Conservation (phyloP, 129 eudicot species). For the Pittosporum tobira region DNA sequence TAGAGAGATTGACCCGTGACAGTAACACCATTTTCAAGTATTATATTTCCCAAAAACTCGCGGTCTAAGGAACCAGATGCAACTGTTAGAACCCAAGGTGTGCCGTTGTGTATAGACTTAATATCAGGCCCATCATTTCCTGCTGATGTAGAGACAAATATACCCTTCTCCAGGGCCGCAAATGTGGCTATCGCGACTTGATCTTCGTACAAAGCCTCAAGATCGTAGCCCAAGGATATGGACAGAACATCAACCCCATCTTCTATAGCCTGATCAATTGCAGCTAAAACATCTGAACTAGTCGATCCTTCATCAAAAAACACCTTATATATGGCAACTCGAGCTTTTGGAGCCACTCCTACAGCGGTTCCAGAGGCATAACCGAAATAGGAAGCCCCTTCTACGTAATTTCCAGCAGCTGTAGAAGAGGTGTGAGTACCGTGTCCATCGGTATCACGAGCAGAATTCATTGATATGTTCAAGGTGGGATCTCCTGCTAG, state of each 20-base stretch:
- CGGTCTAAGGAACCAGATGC: slow-evolving; percentile 43
- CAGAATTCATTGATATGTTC: slow-evolving; percentile 48
- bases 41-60: background rate
- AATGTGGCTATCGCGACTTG: slow-evolving; percentile 62
- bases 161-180: slow-evolving; percentile 60
- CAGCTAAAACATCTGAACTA: slow-evolving; percentile 49
- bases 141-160: slow-evolving; percentile 55
- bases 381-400: slow-evolving; percentile 44
- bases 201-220: slow-evolving; percentile 32
- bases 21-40: background rate
- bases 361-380: slow-evolving; percentile 45
- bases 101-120: slow-evolving; percentile 50
- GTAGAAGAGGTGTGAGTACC: slow-evolving; percentile 77
- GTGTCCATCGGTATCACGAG: slow-evolving; percentile 61
- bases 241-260: slow-evolving; percentile 72
- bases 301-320: slow-evolving; percentile 49
- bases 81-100: slow-evolving; percentile 74
- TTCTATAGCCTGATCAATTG: slow-evolving; percentile 58
- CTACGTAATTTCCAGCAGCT: slow-evolving; percentile 45
- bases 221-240: slow-evolving; percentile 46
- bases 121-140: slow-evolving; percentile 57
- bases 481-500: slow-evolving; percentile 25
- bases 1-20: slow-evolving; percentile 7
- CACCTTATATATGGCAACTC: slow-evolving; percentile 59
- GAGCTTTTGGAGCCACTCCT: slow-evolving; percentile 61